Evolutionary conservation across 2,329 filamentous ascomycete species (phyloP).

Genomic region (Trichoderma harzianum): DNA sequence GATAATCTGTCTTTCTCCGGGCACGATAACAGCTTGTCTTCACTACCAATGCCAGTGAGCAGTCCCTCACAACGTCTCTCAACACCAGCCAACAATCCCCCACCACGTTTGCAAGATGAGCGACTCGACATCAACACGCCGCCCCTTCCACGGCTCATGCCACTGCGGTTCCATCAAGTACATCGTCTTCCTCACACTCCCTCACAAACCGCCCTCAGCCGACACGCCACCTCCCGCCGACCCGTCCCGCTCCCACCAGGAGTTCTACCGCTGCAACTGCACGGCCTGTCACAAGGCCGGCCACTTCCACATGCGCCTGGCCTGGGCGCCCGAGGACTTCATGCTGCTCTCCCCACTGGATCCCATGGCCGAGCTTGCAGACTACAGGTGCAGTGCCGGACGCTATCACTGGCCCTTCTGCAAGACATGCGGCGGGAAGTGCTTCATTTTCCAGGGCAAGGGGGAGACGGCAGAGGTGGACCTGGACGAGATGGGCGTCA

Average conservation of each 20-base stretch:
- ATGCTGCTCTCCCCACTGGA: slow-evolving; percentile 6
- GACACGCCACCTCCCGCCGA: neutral
- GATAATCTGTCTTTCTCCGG: neutral
- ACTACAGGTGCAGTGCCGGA: neutral
- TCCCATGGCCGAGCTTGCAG: neutral
- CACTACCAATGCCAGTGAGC: neutral
- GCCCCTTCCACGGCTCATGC: slow-evolving; percentile 5
- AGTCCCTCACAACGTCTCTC: neutral
- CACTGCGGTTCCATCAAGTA: slow-evolving; percentile 4
- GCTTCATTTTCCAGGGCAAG: neutral
- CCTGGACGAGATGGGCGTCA: slow-evolving; percentile 3
- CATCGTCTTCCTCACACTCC: slow-evolving; percentile 7
- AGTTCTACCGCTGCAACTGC: slow-evolving; percentile 11
- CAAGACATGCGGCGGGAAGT: neutral
- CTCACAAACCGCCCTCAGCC: neutral
- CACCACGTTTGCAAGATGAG: neutral
- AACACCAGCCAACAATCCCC: neutral
- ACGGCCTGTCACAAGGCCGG: neutral
- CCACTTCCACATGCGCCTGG: neutral
- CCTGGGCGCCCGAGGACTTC: neutral
- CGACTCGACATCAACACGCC: neutral
- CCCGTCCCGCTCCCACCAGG: neutral
- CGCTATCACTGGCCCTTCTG: neutral
- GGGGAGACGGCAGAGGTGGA: slow-evolving; percentile 2
- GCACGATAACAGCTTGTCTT: neutral